Conservation (phyloP, 768 basidiomycete genomes). For the Tylopilus felleus region DNA sequence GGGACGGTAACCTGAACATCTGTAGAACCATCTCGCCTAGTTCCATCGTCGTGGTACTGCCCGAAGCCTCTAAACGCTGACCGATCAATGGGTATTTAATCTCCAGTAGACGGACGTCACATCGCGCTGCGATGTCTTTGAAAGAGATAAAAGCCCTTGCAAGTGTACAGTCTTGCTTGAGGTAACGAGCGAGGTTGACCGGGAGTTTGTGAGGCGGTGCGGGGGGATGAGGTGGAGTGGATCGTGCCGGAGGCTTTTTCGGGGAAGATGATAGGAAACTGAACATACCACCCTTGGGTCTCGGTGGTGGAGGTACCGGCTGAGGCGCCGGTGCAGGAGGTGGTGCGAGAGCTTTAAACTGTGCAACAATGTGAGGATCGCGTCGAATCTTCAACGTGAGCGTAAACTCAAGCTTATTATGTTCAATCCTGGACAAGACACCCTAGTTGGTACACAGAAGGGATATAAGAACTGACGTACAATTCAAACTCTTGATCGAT, state of each 20-base stretch:
- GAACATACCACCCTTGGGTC: slow-evolving; percentile 62
- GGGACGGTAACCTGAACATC: slow-evolving; percentile 83
- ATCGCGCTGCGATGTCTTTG: slow-evolving; percentile 78
- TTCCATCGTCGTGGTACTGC: slow-evolving; percentile 60
- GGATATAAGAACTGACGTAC: slow-evolving; percentile 42
- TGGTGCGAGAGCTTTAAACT: slow-evolving; percentile 63
- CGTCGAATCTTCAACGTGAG: slow-evolving; percentile 83
- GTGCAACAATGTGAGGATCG: slow-evolving; percentile 79
- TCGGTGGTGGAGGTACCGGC: slow-evolving; percentile 45
- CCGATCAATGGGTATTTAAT: slow-evolving; percentile 80
- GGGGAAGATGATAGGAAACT: slow-evolving; percentile 72
- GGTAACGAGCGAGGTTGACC: slow-evolving; percentile 78
- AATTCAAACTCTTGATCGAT: slow-evolving; percentile 91
- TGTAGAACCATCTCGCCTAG: slow-evolving; percentile 89
- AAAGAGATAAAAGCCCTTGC: slow-evolving; percentile 87
- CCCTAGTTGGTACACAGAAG: neutral
- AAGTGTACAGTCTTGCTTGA: slow-evolving; percentile 83
- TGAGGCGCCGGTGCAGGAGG: slow-evolving; percentile 42
- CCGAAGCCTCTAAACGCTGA: slow-evolving; percentile 53
- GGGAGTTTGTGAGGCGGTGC: slow-evolving; percentile 44
- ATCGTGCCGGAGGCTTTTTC: slow-evolving; percentile 60
- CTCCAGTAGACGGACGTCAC: slow-evolving; percentile 83
- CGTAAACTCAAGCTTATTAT: slow-evolving; percentile 93
- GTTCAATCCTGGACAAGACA: slow-evolving; percentile 63
- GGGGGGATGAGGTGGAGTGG: slow-evolving; percentile 34